Percentiles rank a stretch among this genome's conserved stretches.
Conservation (phyloP, 2,329 filamentous ascomycete species). For the Penicillium freii region DNA sequence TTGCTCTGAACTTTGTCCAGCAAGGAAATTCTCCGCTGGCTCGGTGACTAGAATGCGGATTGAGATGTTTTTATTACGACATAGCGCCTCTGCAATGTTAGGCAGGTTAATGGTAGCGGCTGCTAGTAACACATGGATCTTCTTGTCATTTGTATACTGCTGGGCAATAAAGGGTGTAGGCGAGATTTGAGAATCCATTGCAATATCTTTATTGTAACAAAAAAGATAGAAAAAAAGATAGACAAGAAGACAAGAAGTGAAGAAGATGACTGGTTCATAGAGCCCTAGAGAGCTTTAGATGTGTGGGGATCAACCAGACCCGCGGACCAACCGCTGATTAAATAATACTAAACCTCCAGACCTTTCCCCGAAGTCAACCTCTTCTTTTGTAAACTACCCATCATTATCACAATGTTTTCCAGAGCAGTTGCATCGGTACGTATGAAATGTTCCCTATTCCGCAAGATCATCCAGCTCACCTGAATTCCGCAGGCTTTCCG, state of each 20-base stretch:
- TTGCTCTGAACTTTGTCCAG: constrained; percentile 73
- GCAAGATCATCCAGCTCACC: background rate
- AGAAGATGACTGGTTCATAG: background rate
- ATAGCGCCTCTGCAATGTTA: constrained; percentile 56
- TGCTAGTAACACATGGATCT: constrained; percentile 52
- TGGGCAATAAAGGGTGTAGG: constrained; percentile 16
- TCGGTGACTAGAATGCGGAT: constrained; percentile 82
- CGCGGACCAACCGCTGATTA: constrained; percentile 17
- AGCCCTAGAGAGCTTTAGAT: background rate
- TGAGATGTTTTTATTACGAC: constrained; percentile 56
- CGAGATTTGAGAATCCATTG: constrained; percentile 5
- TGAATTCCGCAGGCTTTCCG: constrained; percentile 29
- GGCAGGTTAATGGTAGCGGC: constrained; percentile 84
- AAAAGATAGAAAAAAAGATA: background rate
- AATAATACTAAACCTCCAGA: constrained; percentile 14
- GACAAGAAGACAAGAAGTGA: background rate
- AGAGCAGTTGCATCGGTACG: constrained; percentile 22
- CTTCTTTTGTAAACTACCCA: constrained; percentile 7
- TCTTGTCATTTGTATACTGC: constrained; percentile 24
- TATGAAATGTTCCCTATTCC: background rate
- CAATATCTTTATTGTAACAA: background rate
- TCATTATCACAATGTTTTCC: constrained; percentile 29
- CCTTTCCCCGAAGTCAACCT: constrained; percentile 2
- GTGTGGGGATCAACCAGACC: constrained; percentile 13
- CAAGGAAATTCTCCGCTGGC: constrained; percentile 71